Percentiles rank a stretch among this genome's conserved stretches.
phyloP scores from a whole-genome alignment of 2,329 filamentous ascomycete genomes.

The Tolypocladium nubicola region DNA sequence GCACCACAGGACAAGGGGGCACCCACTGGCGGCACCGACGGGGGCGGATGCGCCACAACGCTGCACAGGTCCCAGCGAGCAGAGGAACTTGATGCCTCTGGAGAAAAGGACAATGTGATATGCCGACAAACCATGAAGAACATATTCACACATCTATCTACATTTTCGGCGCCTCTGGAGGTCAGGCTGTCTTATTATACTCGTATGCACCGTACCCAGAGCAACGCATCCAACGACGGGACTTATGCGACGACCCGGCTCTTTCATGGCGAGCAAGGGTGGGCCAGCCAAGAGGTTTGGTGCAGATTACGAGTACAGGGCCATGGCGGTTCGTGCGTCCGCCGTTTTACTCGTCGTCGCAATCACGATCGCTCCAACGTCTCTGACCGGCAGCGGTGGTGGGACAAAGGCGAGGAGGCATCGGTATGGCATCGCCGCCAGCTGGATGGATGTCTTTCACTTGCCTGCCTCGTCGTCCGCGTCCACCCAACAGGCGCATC shows the following conservation, averaged over 20 bases:
- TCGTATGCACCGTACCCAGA: not conserved
- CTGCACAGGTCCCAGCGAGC: not conserved
- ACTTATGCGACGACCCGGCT: not conserved
- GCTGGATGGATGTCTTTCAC: not conserved
- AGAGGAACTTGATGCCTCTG: not conserved
- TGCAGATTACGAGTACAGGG: not conserved
- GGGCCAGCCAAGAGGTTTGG: not conserved
- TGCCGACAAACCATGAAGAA: not conserved
- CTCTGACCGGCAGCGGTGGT: not conserved
- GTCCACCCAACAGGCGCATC: not conserved
- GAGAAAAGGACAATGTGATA: not conserved
- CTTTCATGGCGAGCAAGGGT: not conserved
- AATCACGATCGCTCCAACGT: not conserved
- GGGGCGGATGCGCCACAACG: not conserved
- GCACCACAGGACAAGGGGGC: not conserved
- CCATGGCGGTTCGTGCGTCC: not conserved
- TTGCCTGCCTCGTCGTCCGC: not conserved
- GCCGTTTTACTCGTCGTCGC: not conserved
- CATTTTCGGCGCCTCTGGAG: not conserved
- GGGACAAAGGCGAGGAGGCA: not conserved
- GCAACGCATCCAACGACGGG: not conserved
- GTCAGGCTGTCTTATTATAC: not conserved
- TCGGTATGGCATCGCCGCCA: too few species aligned
- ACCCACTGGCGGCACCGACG: not conserved
- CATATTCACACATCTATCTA: not conserved